These are phyloP conservation scores for Hanseniaspora opuntiae DNA, from an alignment of 805 yeast genomes.

Conservation along the genomic window DNA sequence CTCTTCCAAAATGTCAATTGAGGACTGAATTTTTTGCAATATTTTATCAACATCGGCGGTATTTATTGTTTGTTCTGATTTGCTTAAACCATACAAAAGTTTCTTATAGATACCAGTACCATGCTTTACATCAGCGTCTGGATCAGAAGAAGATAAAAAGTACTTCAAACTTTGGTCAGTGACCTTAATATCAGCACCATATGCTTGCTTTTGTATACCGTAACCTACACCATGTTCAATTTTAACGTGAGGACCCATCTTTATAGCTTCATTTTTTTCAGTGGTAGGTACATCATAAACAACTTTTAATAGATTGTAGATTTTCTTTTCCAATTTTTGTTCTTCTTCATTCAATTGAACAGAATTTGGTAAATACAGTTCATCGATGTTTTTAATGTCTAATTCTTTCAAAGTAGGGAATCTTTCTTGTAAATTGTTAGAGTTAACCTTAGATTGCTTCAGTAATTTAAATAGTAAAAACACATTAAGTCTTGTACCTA, in stretches of 20 bases:
- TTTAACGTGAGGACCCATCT: conserved; percentile 10
- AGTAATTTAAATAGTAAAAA: conserved; percentile 8
- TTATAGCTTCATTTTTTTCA: neutral
- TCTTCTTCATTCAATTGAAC: neutral
- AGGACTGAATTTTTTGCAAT: neutral
- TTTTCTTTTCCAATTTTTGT: neutral
- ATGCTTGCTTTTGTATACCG: conserved; percentile 9
- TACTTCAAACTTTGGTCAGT: conserved; percentile 1
- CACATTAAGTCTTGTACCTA: conserved; percentile 6
- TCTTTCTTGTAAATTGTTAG: neutral
- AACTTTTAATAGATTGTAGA: conserved; percentile 3
- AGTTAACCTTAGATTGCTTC: neutral
- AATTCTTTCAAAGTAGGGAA: conserved; percentile 9
- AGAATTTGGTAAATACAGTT: conserved; percentile 1
- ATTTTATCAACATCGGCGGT: neutral
- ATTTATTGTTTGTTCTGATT: neutral
- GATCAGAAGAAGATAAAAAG: neutral
- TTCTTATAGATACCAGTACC: neutral
- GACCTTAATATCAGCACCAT: neutral
- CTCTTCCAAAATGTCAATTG: neutral
- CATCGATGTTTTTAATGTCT: neutral
- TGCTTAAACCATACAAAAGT: neutral
- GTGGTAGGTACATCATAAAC: conserved; percentile 1
- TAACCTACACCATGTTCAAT: conserved; percentile 8
- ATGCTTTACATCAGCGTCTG: neutral